phyloP scores from a whole-genome alignment of 768 basidiomycete species.

The Hemileccinum rubropunctum region DNA sequence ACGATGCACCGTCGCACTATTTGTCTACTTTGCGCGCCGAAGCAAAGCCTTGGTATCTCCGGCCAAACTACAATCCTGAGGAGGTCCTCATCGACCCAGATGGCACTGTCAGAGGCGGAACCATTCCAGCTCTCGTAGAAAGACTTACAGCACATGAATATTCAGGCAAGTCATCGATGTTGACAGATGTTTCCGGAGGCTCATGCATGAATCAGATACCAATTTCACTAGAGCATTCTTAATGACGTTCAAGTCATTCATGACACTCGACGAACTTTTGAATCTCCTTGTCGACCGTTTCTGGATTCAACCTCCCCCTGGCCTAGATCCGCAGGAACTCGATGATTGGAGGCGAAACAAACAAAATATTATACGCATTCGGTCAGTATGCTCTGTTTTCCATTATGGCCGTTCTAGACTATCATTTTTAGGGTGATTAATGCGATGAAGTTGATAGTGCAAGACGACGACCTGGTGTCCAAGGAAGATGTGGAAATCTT shows the following conservation, averaged over 20 bases:
- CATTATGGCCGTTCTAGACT: neutral
- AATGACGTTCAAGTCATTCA: slow-evolving; percentile 70
- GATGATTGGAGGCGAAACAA: slow-evolving; percentile 57
- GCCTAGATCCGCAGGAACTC: slow-evolving; percentile 41
- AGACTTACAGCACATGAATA: slow-evolving; percentile 65
- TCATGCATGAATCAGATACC: slow-evolving; percentile 39
- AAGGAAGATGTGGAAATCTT: slow-evolving; percentile 53
- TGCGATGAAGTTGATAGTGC: slow-evolving; percentile 58
- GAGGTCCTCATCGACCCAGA: slow-evolving; percentile 65
- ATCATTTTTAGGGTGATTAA: slow-evolving; percentile 52
- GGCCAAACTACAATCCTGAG: slow-evolving; percentile 49
- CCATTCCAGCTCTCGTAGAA: slow-evolving; percentile 57
- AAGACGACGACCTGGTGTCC: slow-evolving; percentile 51
- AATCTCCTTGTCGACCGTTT: slow-evolving; percentile 54
- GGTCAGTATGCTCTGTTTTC: slow-evolving; percentile 36
- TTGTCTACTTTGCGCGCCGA: slow-evolving; percentile 39
- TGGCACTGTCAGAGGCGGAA: slow-evolving; percentile 60
- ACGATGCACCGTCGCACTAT: slow-evolving; percentile 46
- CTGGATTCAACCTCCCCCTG: slow-evolving; percentile 50
- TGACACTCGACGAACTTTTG: slow-evolving; percentile 52
- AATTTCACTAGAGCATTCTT: slow-evolving; percentile 61
- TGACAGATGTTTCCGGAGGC: neutral
- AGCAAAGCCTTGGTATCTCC: slow-evolving; percentile 58
- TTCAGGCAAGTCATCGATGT: slow-evolving; percentile 40
- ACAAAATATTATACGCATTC: slow-evolving; percentile 55